Base-by-base conservation (phyloP, 805 yeast species). In the Lachancea quebecensis region DNA sequence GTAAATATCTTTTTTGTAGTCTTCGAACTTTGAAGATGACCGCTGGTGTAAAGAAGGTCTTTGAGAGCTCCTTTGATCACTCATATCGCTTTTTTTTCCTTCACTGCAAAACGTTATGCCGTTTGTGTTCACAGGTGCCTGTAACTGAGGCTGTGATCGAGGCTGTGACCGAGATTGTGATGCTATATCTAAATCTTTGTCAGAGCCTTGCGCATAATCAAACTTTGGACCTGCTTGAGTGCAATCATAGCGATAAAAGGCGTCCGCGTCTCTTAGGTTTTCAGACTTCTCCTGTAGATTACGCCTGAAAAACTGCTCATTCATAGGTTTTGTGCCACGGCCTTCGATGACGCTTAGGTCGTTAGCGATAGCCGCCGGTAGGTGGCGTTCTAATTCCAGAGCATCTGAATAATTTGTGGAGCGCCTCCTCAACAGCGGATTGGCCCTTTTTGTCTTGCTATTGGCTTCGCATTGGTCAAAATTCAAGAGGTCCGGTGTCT, bases 1-100 rank as follows among this genome's bases (percentile, higher is more conserved):
- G 44, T 63, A 60, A 41, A 56, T 39, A 44, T 60, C 64, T 43
- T 60, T 61, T 46, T 61, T 62, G 49, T 51, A 61, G 40, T 62
- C 67, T 41, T 62, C 67, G 38, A 53, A 47, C 15, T 62, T 57
- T 10, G 64, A 59, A 4, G 62, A 55, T 37, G 48, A 53, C 35
- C 65, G 53, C 16, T 50, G 47, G 10, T 39, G 36, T 35, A 50
- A 30, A 21, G 47, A 44, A 7, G 55, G 50, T n/a, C 33, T 27
- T 15, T 35, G 33, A n/a, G 25, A 15, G n/a, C 14, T 31, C 9
- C 10, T 12, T 12, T 32, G 14, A n/a, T 14, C 16, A 7, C 4
- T 2, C 3, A 5, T 14, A 4, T 18, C 27, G 10, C 9, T 21
- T 33, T 33, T 25, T 2, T 25, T 12, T 2, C 34, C 25, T 10